Evolutionary conservation across 805 yeast genomes (phyloP).

Genomic region (Yamadazyma paraphyllophila): DNA sequence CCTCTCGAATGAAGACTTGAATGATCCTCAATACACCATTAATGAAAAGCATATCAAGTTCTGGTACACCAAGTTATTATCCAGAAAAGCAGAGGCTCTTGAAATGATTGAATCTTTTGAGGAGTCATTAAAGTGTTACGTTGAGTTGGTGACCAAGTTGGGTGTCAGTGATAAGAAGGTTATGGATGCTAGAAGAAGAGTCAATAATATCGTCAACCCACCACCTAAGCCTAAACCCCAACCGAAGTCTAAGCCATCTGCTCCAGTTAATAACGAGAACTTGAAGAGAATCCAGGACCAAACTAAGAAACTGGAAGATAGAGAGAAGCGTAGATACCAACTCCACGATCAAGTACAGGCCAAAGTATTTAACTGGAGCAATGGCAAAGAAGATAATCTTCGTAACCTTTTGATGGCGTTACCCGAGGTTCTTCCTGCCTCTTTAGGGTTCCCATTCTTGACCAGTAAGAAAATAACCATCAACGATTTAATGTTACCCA

Average conservation of each 20-base stretch:
- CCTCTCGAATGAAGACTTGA: constrained; percentile 24
- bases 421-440: constrained; percentile 55
- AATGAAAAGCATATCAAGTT: constrained; percentile 56
- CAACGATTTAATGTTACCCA: constrained; percentile 78
- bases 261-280: constrained; percentile 11
- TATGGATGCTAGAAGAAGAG: constrained; percentile 81
- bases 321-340: constrained; percentile 37
- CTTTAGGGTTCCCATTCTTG: constrained; percentile 29
- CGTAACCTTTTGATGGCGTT: constrained; percentile 73
- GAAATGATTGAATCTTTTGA: constrained; percentile 74
- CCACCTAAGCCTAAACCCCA: constrained; percentile 14
- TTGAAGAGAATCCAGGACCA: constrained; percentile 50
- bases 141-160: constrained; percentile 53
- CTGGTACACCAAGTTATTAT: constrained; percentile 70
- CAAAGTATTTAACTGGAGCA: constrained; percentile 60
- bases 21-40: constrained; percentile 27
- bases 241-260: constrained; percentile 4
- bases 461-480: constrained; percentile 45
- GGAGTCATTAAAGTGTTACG: constrained; percentile 63
- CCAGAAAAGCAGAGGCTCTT: constrained; percentile 76
- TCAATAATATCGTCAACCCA: constrained; percentile 64
- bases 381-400: constrained; percentile 76
- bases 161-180: constrained; percentile 64
- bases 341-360: constrained; percentile 63
- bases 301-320: constrained; percentile 42